Base-by-base conservation (phyloP, 1,284 basidiomycete species). In the Binderoboletus segoi region DNA sequence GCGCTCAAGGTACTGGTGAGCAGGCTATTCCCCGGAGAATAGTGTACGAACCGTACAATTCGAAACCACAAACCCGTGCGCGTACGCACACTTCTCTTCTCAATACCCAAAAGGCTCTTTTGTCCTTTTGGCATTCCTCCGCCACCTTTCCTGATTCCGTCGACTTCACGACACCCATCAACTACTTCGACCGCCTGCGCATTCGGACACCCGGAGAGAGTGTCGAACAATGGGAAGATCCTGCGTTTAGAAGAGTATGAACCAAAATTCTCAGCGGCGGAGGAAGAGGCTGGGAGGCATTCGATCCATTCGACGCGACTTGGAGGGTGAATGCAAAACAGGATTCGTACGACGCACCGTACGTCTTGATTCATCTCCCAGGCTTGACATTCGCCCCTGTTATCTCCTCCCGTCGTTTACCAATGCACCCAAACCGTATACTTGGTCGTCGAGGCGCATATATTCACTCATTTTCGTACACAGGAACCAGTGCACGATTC, bases 211-310 rank as follows among this genome's bases (percentile, higher is more conserved):
- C 91, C 0, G 91, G 91, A 5, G 91, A 94, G 0, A 80, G 83
- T 6, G 74, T 92, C 8, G 90, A 94, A 71, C 74, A 88, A 0
- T 93, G 91, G 91, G 90, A 93, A 69, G 91, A 93, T 67, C 71
- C 75, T 0, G 73, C 68, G 1, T 89, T 85, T 66, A 74, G 86
- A n/a, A 66, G 63, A 1, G 84, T 84, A 23, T 93, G 85, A 70
- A 44, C 61, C 4, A 65, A 74, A 15, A 86, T 93, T 48, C 67
- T 92, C 3, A 57, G 72, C 20, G 77, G 78, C 4, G 69, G 77
- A 12, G 74, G 77, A 11, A 51, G 26, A 8, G 67, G 66, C 0
- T 91, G 88, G 86, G 74, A 75, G 51, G 68, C 74, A 43, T 80
- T 86, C 61, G 83, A 91, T 65, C 76, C 86, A 2, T 88, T 80